Conservation (phyloP, 192 early-diverging fungal species). For the Phlyctochytrium bullatum region DNA sequence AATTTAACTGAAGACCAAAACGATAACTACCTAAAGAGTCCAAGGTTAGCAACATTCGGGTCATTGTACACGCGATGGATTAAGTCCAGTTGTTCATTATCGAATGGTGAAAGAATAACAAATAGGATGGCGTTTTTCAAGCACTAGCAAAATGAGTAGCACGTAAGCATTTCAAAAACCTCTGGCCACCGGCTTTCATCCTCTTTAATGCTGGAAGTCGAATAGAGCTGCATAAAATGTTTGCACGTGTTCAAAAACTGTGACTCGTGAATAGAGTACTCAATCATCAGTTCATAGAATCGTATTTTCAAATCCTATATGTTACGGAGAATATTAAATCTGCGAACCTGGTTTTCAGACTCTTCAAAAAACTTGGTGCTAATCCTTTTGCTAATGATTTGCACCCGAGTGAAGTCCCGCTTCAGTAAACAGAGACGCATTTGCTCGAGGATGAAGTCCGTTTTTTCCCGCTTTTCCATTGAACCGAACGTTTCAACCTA, state of each 20-base stretch:
- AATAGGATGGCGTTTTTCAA: conserved; percentile 83
- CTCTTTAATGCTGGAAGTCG: conserved; percentile 76
- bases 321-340: conserved; percentile 41
- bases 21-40: conserved; percentile 64
- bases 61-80: conserved; percentile 85
- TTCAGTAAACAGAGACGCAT: conserved; percentile 94
- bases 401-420: conserved; percentile 85
- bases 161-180: conserved; percentile 30
- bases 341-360: conserved; percentile 71
- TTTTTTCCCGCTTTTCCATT: conserved; percentile 98
- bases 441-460: conserved; percentile 98
- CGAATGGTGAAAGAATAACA: conserved; percentile 84
- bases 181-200: conserved; percentile 74
- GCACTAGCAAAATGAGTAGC: conserved; percentile 39
- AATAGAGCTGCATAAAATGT: conserved; percentile 88
- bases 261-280: conserved; percentile 86
- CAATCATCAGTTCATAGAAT: conserved; percentile 96
- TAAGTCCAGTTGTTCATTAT: conserved; percentile 95
- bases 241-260: conserved; percentile 90
- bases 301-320: conserved; percentile 89
- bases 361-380: conserved; percentile 91
- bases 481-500: conserved; percentile 98
- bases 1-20: conserved; percentile 9
- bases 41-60: conserved; percentile 70
- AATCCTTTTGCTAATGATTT: conserved; percentile 96